Evolutionary conservation across 1,139 yeast genomes (phyloP), one percentile per base, ranked within the genome.

Genomic region (Nakaseomyces kungkrabaensis): DNA sequence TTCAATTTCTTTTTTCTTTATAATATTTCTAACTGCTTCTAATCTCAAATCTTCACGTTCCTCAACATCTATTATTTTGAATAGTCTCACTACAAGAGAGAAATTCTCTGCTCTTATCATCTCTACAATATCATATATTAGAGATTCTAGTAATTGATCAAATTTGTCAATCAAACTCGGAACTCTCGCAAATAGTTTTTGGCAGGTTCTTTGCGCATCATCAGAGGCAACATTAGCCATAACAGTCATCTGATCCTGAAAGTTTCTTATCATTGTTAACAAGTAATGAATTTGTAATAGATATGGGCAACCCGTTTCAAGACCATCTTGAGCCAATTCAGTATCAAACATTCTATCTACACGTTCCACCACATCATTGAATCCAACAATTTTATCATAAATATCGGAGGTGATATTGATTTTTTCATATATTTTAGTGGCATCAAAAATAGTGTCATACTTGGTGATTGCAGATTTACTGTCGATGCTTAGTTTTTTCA

Each of bases 21-120:
- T 64, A 45, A 82, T 71, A 47, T 73, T 74, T 43, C 72, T 67
- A 52, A 78, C 69, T n/a, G 84, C 71, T 8, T 70, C 63, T 33
- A 81, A 72, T 57, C 82, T 81, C 53, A 81, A 66, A 60, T 92
- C 98, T 59, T 85, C 89, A 40, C 76, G 73, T 55, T 85, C 85
- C 65, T 94, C 99, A 56, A 72, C 76, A 54, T 89, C 95, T 42
- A 94, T 74, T 31, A 94, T 77, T 56, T 86, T 84, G 38, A 89
- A 80, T 46, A 86, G 66, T 50, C 92, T 79, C 44, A 81, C 82
- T 1, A 87, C 81, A 55, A 89, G 70, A 31, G 84, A 79, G 33
- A 70, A 67, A 62, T 90, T 87, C 1, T 81, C 83, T 31, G 77
- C 80, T 54, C 85, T 80, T 2, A 84, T 73, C 6, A 83, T 75